Percentiles rank a stretch among this genome's conserved stretches.
These are phyloP conservation scores for Boletus huronensis DNA, from an alignment of 768 basidiomycete genomes.

Conservation along the genomic window DNA sequence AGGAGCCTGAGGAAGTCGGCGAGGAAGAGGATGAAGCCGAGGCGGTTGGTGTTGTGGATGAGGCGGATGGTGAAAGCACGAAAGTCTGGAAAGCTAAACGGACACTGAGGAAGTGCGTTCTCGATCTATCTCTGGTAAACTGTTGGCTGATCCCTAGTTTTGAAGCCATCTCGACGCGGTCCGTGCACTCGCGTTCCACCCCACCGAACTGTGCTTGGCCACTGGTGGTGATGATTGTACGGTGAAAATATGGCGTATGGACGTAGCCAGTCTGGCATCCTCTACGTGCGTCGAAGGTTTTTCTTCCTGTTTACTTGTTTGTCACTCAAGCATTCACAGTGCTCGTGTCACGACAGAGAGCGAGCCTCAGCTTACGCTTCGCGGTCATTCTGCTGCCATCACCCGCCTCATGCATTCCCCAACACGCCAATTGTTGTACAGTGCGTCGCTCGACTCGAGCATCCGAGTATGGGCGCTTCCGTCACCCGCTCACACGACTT, in stretches of 20 bases:
- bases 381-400: constrained; percentile 89
- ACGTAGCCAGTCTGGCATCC: constrained; percentile 68
- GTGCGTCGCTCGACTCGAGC: constrained; percentile 90
- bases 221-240: constrained; percentile 94
- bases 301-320: neutral
- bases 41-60: constrained; percentile 46
- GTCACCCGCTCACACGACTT: constrained; percentile 73
- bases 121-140: constrained; percentile 4
- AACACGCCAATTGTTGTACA: constrained; percentile 75
- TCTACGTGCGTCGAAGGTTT: constrained; percentile 64
- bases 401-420: constrained; percentile 82
- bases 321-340: constrained; percentile 35
- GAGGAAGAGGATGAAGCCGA: constrained; percentile 73
- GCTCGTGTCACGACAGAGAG: constrained; percentile 76
- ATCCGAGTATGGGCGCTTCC: constrained; percentile 91
- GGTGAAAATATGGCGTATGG: constrained; percentile 94
- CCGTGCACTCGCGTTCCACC: constrained; percentile 86
- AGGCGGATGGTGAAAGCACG: constrained; percentile 61
- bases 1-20: constrained; percentile 60
- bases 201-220: constrained; percentile 79
- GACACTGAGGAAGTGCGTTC: constrained; percentile 82
- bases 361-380: constrained; percentile 89
- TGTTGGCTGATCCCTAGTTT: constrained; percentile 6
- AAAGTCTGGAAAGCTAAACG: constrained; percentile 85
- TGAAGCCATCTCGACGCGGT: constrained; percentile 90